Base-by-base conservation (phyloP, 345 rosid genomes). In the Bruguiera parviflora region DNA sequence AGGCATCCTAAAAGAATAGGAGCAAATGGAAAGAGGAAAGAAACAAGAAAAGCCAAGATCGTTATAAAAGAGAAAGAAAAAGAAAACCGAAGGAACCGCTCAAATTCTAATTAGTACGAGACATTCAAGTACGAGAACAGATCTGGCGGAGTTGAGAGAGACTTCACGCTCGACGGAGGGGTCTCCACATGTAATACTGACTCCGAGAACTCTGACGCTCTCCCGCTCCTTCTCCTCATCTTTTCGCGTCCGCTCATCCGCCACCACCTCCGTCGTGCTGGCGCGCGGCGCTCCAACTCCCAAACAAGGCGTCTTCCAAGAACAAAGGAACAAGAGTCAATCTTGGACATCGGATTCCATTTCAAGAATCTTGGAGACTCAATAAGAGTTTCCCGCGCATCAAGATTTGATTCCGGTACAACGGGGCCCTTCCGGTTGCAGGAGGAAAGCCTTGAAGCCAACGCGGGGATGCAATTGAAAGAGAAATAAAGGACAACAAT, bases 121-220 rank as follows among this genome's bases (percentile, higher is more conserved):
- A 39, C 47, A 39, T 39, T 10, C 20, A 53, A n/a, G 20, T 71
- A 90, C 97, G 62, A 94, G 87, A 64, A 91, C 97, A 67, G 97
- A 91, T 79, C 98, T 77, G 8, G 91, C 96, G n/a, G 95, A 94
- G 68, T 91, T 94, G 68, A 94, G 88, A 24, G 97, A 94, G 72
- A 93, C 87, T 68, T 97, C 96, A 10, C 97, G 96, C 90, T 93
- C 98, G 46, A 94, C 91, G 5, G 98, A 93, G 5, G 97, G 97
- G 58, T 97, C 96, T 29, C 96, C 97, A 59, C 97, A 88, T 22
- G 89, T 72, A 19, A 93, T 70, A 24, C 94, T 97, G 24, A 93
- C 91, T 82, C 82, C 82, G 70, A 88, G 76, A 71, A 77, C 81
- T 72, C 83, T 77, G 56, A 75, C 73, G 19, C 22, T 70, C 29